Conservation (phyloP, 352 stramenopile species). For the Phytophthora idaei region DNA sequence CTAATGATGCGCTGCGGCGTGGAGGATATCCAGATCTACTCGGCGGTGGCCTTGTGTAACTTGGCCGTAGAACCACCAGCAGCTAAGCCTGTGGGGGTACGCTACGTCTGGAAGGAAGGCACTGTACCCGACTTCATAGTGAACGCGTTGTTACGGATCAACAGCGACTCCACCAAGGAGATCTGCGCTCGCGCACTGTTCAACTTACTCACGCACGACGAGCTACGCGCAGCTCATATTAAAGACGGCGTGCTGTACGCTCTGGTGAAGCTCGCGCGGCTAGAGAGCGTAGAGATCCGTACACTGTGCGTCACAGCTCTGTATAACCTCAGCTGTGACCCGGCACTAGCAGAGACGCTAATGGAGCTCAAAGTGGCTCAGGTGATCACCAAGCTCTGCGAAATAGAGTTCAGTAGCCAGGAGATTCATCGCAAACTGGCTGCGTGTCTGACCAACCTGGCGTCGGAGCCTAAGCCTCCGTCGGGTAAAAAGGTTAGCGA, state of each 20-base stretch:
- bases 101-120: constrained; percentile 86
- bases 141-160: constrained; percentile 88
- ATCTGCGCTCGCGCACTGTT: constrained; percentile 86
- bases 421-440: constrained; percentile 76
- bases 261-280: constrained; percentile 84
- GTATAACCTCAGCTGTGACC: constrained; percentile 86
- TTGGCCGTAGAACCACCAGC: constrained; percentile 66
- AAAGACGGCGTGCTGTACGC: constrained; percentile 88
- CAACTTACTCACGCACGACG: constrained; percentile 86
- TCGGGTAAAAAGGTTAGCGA: constrained; percentile 26
- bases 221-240: constrained; percentile 80
- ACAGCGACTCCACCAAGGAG: constrained; percentile 89
- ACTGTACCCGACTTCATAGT: constrained; percentile 90
- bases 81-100: constrained; percentile 49
- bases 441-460: constrained; percentile 80
- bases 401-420: constrained; percentile 85
- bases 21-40: constrained; percentile 90
- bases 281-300: constrained; percentile 84
- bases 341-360: constrained; percentile 67
- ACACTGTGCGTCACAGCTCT: constrained; percentile 79
- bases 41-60: constrained; percentile 86
- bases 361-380: constrained; percentile 88
- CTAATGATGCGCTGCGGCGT: constrained; percentile 90
- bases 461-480: constrained; percentile 53
- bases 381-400: constrained; percentile 86